Evolutionary conservation across 495 filamentous ascomycete species (phyloP).

Genomic region (Halenospora varia): DNA sequence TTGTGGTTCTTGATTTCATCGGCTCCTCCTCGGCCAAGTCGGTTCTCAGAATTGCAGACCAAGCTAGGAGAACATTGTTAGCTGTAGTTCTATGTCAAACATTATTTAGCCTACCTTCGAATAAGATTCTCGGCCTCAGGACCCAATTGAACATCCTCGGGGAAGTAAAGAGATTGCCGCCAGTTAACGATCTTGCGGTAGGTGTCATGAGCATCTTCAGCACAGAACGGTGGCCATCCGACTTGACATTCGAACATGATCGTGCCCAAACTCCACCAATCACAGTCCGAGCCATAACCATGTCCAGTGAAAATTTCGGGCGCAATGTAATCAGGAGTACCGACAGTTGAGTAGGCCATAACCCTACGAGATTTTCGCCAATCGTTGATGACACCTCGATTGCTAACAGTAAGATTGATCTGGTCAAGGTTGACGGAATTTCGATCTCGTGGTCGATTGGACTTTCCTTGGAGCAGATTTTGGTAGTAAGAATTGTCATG

Average conservation of each 20-base stretch:
- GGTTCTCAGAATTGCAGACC: conserved; percentile 86
- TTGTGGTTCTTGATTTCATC: conserved; percentile 88
- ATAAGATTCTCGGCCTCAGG: conserved; percentile 84
- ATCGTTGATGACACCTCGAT: conserved; percentile 94
- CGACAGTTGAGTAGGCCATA: conserved; percentile 97
- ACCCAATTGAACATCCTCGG: conserved; percentile 86
- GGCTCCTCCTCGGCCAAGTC: conserved; percentile 78
- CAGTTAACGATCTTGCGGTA: conserved; percentile 99
- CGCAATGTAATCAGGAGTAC: conserved; percentile 97
- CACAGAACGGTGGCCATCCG: conserved; percentile 98
- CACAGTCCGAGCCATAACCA: conserved; percentile 92
- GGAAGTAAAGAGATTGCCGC: conserved; percentile 93
- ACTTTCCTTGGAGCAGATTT: conserved; percentile 78
- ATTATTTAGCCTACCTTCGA: conserved; percentile 54
- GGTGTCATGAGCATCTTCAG: conserved; percentile 93
- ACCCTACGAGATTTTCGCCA: conserved; percentile 93
- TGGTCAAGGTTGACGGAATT: conserved; percentile 94
- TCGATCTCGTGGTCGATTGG: conserved; percentile 71
- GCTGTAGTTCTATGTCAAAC: neutral
- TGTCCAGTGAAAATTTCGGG: conserved; percentile 97
- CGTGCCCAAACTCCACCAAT: conserved; percentile 98
- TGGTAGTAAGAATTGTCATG: conserved; percentile 99
- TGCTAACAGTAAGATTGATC: conserved; percentile 97
- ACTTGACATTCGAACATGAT: conserved; percentile 99
- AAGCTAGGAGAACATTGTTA: conserved; percentile 63